Evolutionary conservation across 768 basidiomycete genomes (phyloP).

Genomic region (Lactarius deliciosus): DNA sequence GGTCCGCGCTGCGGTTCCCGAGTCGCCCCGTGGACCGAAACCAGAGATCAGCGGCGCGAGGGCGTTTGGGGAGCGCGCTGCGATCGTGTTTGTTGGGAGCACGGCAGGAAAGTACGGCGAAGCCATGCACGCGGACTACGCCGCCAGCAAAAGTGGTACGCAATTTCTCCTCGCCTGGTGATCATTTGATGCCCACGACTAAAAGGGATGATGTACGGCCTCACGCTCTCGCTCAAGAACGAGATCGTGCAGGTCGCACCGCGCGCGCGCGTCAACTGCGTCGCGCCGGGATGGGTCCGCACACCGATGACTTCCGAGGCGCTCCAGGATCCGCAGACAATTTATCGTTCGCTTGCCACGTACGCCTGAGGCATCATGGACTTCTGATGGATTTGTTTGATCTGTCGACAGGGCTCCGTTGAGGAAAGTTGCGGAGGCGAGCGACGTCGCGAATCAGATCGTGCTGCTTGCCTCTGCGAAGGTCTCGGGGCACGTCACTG

Average conservation of each 20-base stretch:
- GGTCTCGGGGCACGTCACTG: constrained; percentile 69
- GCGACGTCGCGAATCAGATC: constrained; percentile 67
- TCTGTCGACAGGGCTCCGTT: constrained; percentile 54
- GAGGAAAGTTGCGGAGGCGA: constrained; percentile 61
- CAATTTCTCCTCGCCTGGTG: too few relatives aligned
- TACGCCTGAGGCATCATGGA: constrained; percentile 36
- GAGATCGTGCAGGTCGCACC: constrained; percentile 79
- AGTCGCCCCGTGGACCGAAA: background rate
- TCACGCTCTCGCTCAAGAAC: constrained; percentile 69
- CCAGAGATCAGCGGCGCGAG: constrained; percentile 27
- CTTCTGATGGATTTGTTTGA: background rate
- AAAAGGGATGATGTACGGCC: constrained; percentile 69
- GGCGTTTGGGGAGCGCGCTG: constrained; percentile 44
- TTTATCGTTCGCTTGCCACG: constrained; percentile 67
- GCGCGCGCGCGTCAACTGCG: constrained; percentile 63
- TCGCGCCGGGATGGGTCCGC: constrained; percentile 59
- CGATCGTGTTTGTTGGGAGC: constrained; percentile 67
- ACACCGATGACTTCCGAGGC: constrained; percentile 63
- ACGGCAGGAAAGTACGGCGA: constrained; percentile 77
- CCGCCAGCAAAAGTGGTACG: constrained; percentile 68
- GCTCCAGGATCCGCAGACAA: constrained; percentile 52
- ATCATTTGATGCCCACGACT: background rate
- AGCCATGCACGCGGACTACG: constrained; percentile 64
- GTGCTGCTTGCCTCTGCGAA: constrained; percentile 56
- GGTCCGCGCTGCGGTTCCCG: background rate